Evolutionary conservation across 2,329 filamentous ascomycete genomes (phyloP).

Genomic region (Colletotrichum liriopes): DNA sequence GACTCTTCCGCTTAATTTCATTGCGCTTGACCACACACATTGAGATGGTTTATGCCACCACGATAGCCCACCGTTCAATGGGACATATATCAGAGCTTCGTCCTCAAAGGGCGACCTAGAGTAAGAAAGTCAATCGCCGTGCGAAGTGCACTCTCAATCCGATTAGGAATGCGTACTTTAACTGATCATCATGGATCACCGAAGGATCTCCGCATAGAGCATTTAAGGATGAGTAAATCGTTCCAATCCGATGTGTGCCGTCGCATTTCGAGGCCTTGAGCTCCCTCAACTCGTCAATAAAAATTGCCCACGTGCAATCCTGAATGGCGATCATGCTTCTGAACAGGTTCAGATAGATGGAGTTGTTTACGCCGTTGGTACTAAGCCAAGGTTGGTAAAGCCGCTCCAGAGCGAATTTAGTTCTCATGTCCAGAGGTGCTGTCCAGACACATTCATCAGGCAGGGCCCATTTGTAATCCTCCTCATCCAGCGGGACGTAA

Average conservation of each 20-base stretch:
- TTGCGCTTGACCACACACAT: constrained; percentile 54
- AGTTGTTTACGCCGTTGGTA: background rate
- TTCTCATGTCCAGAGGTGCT: constrained; percentile 16
- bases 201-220: background rate
- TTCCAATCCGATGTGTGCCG: constrained; percentile 6
- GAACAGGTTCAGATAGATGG: constrained; percentile 13
- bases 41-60: constrained; percentile 50
- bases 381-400: constrained; percentile 24
- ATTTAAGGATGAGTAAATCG: constrained; percentile 4
- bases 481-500: background rate
- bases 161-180: constrained; percentile 1
- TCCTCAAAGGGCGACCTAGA: constrained; percentile 33
- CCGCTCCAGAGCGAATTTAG: constrained; percentile 17
- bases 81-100: constrained; percentile 36
- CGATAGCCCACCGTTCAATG: constrained; percentile 2
- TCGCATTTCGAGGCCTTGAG: constrained; percentile 4
- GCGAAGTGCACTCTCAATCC: background rate
- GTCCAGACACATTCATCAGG: constrained; percentile 17
- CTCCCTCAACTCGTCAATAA: constrained; percentile 8
- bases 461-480: constrained; percentile 1
- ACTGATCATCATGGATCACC: background rate
- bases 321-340: background rate
- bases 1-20: constrained; percentile 48
- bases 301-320: background rate
- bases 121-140: background rate